Conservation (phyloP, 352 stramenopile species). For the Pythium rhizo-oryzae region DNA sequence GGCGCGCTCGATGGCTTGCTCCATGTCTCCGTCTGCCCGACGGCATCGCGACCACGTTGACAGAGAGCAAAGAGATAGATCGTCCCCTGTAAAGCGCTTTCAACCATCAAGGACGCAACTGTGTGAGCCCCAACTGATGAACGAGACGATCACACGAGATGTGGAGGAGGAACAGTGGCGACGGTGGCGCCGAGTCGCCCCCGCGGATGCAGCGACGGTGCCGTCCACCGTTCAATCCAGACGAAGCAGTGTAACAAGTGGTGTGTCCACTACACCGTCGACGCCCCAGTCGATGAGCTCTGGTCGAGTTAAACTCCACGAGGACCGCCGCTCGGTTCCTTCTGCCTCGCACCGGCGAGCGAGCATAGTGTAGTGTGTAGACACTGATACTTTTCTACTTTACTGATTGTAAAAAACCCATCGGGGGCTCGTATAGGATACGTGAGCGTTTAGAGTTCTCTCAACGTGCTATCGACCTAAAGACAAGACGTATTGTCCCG, state of each 20-base stretch:
- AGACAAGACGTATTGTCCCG: too few relatives aligned
- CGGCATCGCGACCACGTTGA: neutral
- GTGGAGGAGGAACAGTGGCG: slow-evolving; percentile 33
- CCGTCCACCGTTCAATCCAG: neutral
- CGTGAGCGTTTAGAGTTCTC: too few relatives aligned
- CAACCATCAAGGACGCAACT: neutral
- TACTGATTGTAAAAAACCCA: too few relatives aligned
- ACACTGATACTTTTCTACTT: too few relatives aligned
- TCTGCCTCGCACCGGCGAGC: too few relatives aligned
- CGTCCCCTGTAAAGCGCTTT: neutral
- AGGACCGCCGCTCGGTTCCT: too few relatives aligned
- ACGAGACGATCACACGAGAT: neutral
- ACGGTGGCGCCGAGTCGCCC: slow-evolving; percentile 35
- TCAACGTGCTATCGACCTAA: too few relatives aligned
- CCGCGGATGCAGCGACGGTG: neutral
- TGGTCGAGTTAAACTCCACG: neutral
- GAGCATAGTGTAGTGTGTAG: neutral
- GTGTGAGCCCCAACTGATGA: slow-evolving; percentile 2
- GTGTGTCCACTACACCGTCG: neutral
- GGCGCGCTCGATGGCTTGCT: slow-evolving; percentile 5
- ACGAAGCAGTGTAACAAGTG: slow-evolving; percentile 8
- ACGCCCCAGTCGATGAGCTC: neutral
- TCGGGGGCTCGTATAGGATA: too few relatives aligned
- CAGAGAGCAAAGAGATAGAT: neutral
- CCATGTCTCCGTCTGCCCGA: neutral